Evolutionary conservation across 179 eudicot species (phyloP).

Genomic region (Spergularia azorica): DNA sequence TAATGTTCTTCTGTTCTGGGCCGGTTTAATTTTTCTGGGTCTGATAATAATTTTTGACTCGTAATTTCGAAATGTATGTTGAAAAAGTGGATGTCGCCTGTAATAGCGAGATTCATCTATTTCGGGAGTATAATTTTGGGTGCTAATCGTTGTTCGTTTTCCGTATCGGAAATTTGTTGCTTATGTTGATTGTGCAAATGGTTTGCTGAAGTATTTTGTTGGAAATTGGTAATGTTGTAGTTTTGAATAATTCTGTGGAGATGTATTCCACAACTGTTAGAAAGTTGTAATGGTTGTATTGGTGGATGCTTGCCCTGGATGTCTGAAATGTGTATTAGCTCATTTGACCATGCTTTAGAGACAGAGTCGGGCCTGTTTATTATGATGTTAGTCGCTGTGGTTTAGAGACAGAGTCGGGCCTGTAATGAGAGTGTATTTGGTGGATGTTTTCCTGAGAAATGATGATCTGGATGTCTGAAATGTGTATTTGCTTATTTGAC

Average conservation of each 20-base stretch:
- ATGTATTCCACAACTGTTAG: neutral
- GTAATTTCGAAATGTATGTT: no score
- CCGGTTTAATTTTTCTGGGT: no score
- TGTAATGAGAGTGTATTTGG: no score
- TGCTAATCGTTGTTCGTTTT: neutral
- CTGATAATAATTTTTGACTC: no score
- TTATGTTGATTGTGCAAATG: neutral
- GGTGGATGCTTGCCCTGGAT: neutral
- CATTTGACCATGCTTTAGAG: no score
- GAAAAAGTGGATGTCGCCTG: neutral
- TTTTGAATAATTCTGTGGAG: neutral
- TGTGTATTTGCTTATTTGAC: neutral
- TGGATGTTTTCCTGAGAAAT: no score
- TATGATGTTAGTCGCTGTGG: no score
- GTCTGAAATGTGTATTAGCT: no score
- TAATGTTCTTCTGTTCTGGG: neutral
- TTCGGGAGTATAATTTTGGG: neutral
- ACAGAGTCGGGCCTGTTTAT: no score
- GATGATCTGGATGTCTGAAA: neutral
- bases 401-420: no score
- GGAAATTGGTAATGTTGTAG: slow-evolving; percentile 10
- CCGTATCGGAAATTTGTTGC: neutral
- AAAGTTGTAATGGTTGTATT: slow-evolving; percentile 1
- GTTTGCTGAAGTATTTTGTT: neutral
- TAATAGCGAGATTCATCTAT: neutral